Conservation (phyloP, 2,329 filamentous ascomycete genomes). For the Aureobasidium sp. region DNA sequence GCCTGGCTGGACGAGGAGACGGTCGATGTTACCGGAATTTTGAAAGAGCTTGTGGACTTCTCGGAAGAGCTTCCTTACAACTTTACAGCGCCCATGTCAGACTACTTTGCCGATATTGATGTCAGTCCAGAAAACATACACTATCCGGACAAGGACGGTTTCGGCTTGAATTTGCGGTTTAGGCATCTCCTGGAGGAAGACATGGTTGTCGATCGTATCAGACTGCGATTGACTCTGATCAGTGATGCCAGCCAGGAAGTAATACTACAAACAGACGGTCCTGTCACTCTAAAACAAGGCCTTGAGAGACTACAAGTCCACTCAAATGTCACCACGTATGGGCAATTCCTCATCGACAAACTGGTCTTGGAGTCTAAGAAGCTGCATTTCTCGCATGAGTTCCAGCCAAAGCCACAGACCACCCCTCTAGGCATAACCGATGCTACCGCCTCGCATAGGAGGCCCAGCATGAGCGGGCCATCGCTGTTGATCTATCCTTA, state of each 20-base stretch:
- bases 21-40: slow-evolving; percentile 32
- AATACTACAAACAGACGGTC: slow-evolving; percentile 49
- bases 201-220: slow-evolving; percentile 58
- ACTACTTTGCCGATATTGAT: slow-evolving; percentile 65
- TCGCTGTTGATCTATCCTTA: slow-evolving; percentile 69
- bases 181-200: slow-evolving; percentile 66
- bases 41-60: slow-evolving; percentile 40
- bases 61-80: slow-evolving; percentile 51
- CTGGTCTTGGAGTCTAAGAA: slow-evolving; percentile 60
- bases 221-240: slow-evolving; percentile 55
- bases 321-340: slow-evolving; percentile 57
- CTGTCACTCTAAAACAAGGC: slow-evolving; percentile 49
- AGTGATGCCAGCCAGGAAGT: slow-evolving; percentile 59
- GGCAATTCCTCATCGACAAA: slow-evolving; percentile 68
- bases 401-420: slow-evolving; percentile 45
- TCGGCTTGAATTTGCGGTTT: slow-evolving; percentile 61
- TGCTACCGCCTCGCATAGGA: slow-evolving; percentile 30
- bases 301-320: slow-evolving; percentile 46
- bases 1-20: slow-evolving; percentile 35
- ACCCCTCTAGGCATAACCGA: slow-evolving; percentile 43
- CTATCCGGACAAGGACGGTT: slow-evolving; percentile 64
- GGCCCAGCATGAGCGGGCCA: slow-evolving; percentile 31
- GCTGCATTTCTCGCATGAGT: slow-evolving; percentile 59
- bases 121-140: slow-evolving; percentile 65
- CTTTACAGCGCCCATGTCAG: slow-evolving; percentile 59